Conservation (phyloP, 2,329 filamentous ascomycete species). For the Coniella vitis region DNA sequence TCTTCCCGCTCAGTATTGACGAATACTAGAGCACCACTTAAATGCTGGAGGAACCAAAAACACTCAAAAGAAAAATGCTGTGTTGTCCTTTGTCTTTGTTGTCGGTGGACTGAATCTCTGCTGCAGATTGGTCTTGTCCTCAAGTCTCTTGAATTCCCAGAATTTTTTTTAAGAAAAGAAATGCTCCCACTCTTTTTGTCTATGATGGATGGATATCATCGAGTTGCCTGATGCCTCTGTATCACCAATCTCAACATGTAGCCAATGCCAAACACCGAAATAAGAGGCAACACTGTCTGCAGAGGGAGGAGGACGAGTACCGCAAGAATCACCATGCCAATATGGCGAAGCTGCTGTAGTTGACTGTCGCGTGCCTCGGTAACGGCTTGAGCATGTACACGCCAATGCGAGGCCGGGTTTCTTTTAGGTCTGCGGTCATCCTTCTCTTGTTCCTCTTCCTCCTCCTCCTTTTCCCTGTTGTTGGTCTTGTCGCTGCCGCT, state of each 20-base stretch:
- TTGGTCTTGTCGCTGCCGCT: conserved; percentile 12
- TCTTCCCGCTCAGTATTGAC: neutral
- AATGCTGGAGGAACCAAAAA: conserved; percentile 2
- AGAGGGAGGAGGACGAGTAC: conserved; percentile 41
- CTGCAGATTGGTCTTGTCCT: neutral
- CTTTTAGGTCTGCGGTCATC: conserved; percentile 3
- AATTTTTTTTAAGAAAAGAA: neutral
- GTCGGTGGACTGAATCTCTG: neutral
- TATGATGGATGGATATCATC: conserved; percentile 3
- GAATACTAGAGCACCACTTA: conserved; percentile 14
- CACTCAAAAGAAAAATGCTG: neutral
- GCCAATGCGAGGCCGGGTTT: conserved; percentile 9
- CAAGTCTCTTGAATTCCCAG: neutral
- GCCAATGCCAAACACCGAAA: conserved; percentile 29
- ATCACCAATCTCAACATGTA: conserved; percentile 31
- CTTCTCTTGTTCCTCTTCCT: too few relatives aligned
- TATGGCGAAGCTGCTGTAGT: conserved; percentile 35
- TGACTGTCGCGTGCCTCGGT: conserved; percentile 29
- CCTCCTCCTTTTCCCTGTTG: conserved; percentile 22
- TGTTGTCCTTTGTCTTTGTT: conserved; percentile 3
- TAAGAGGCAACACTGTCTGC: conserved; percentile 31
- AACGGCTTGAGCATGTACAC: conserved; percentile 6
- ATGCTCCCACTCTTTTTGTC: neutral
- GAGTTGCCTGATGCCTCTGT: conserved; percentile 1
- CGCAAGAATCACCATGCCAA: conserved; percentile 35